phyloP scores from a whole-genome alignment of 305 asterid genomes.

The Solanum hybrid region DNA sequence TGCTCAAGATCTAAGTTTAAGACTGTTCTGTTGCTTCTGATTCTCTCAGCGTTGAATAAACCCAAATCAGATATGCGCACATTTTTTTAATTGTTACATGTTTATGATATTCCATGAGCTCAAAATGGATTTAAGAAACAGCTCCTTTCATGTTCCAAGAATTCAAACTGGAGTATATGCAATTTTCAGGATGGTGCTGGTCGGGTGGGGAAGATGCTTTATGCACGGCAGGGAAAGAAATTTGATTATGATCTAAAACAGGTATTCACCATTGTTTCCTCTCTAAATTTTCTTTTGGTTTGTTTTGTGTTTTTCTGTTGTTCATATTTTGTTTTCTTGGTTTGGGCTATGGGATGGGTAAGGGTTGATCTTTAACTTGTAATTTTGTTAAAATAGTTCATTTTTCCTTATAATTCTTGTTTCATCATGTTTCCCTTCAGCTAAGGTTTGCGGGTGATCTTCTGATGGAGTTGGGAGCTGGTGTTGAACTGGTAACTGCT shows the following conservation, averaged over 20 bases:
- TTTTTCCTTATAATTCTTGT: neutral
- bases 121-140: neutral
- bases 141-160: neutral
- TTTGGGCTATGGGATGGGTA: neutral
- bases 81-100: neutral
- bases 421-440: constrained; percentile 27
- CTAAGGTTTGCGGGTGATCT: constrained; percentile 94
- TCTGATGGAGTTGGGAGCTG: constrained; percentile 96
- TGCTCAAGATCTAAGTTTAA: neutral
- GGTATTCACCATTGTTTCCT: constrained; percentile 24
- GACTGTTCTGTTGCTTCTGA: neutral
- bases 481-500: constrained; percentile 85
- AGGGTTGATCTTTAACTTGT: neutral
- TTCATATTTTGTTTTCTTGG: neutral
- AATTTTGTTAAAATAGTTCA: neutral
- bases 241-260: constrained; percentile 87
- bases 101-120: neutral
- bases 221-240: constrained; percentile 84
- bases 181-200: constrained; percentile 89
- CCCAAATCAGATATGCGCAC: neutral
- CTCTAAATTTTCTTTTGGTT: neutral
- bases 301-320: neutral
- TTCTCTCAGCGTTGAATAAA: neutral
- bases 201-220: constrained; percentile 93
- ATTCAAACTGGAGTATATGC: constrained; percentile 6